phyloP scores from a whole-genome alignment of 805 yeast genomes.

The Barnettozyma salicaria region DNA sequence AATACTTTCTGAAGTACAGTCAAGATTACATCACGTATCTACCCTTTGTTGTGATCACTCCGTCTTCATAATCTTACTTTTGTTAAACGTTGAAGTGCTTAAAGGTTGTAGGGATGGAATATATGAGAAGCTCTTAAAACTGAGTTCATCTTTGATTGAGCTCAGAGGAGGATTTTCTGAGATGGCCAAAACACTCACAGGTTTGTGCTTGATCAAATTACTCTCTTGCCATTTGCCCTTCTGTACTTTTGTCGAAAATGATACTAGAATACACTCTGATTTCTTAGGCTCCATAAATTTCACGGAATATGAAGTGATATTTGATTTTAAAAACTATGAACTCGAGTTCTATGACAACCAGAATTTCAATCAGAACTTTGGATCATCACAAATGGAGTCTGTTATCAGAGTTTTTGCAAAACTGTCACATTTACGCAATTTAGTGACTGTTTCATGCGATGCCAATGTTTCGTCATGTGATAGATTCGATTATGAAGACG shows the following conservation, averaged over 20 bases:
- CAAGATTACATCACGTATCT: slow-evolving; percentile 1
- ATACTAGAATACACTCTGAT: neutral
- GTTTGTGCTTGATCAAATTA: slow-evolving; percentile 1
- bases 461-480: slow-evolving; percentile 1
- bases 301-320: slow-evolving; percentile 1
- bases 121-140: neutral
- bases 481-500: slow-evolving; percentile 1
- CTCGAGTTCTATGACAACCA: slow-evolving; percentile 1
- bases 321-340: neutral
- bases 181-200: slow-evolving; percentile 1
- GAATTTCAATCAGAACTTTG: neutral
- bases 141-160: neutral
- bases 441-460: slow-evolving; percentile 2
- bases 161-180: slow-evolving; percentile 2
- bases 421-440: slow-evolving; percentile 1
- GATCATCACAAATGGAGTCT: neutral
- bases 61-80: neutral
- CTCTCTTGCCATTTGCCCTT: slow-evolving; percentile 2
- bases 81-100: slow-evolving; percentile 2
- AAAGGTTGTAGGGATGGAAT: neutral
- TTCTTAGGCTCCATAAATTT: neutral
- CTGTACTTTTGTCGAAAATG: neutral
- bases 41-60: slow-evolving; percentile 1
- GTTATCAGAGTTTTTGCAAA: slow-evolving; percentile 1
- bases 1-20: neutral